Base-by-base conservation (phyloP, 2,329 filamentous ascomycete genomes). In the Verticillium albo-atrum region DNA sequence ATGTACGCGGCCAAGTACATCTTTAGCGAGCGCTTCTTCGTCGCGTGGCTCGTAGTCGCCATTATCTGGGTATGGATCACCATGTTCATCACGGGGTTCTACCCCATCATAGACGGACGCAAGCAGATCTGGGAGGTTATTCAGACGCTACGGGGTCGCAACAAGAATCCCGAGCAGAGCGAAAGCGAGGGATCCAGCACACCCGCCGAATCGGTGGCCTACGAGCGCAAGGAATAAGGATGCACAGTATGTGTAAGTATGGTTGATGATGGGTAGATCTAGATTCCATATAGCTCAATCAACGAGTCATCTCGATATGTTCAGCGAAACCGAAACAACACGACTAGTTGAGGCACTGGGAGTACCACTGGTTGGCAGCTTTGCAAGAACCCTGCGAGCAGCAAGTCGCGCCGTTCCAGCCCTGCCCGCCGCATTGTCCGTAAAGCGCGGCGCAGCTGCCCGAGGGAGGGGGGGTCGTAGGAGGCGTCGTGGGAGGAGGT, bases 31-130 rank as follows among this genome's bases (percentile, higher is more conserved):
- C 68, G 67, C 34, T 83, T 83, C 61, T 84, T 78, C 55, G 68
- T 71, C 1, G 81, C 79, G 0, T 84, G 81, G 81, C 67, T 83
- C 1, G 71, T 80, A 0, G 68, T 84, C 0, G 74, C 75, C 0
- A 79, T 84, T 17, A 77, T 84, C 30, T 84, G 81, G 80, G 73
- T 82, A 3, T 83, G 80, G 80, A 65, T 70, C 0, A 82, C 80
- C 0, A 74, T 82, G 72, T 67, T 83, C 0, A 67, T 82, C 15
- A 76, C 77, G 0, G 78, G 76, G 0, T 77, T 83, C 54, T 83
- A 77, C 59, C 81, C 80, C 0, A 71, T 83, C 2, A 66, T 81
- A 6, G 79, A 83, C 60, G 80, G 80, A 0, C 73, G 76, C 14
- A 59, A 59, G 20, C 73, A 74, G 55, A 69, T 75, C 12, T 26